A percentile compares a stretch with the other conserved stretches of the same genome.
Conservation (phyloP, 257 asterid genomes). For the Osmanthus fragrans region DNA sequence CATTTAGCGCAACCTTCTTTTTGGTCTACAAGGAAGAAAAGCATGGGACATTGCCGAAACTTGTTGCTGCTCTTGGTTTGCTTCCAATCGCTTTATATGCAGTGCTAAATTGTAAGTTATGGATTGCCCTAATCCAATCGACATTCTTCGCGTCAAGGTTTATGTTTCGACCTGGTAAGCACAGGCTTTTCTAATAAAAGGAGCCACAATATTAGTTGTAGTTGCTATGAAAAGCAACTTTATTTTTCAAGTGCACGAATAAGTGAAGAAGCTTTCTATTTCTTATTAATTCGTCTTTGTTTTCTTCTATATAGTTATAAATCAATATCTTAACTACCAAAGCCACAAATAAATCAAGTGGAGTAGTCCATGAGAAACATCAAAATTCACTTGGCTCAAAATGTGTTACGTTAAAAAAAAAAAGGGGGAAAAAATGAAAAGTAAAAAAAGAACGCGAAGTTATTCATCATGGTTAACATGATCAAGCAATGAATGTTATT, state of each 20-base stretch:
- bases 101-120: not conserved
- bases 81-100: slow-evolving; percentile 13
- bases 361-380: no score
- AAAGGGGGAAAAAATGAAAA: no score
- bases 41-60: not conserved
- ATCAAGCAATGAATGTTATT: no score
- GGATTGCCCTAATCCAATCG: not conserved
- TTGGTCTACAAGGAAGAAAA: slow-evolving; percentile 9
- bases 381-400: not conserved
- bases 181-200: not conserved
- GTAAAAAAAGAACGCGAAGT: no score
- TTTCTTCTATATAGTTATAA: slow-evolving; percentile 4
- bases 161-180: not conserved
- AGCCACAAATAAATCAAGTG: no score
- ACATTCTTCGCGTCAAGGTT: not conserved
- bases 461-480: no score
- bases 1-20: slow-evolving; percentile 19
- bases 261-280: not conserved
- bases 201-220: not conserved
- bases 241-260: not conserved
- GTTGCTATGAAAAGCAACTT: no score
- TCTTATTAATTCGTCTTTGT: not conserved
- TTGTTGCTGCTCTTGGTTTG: slow-evolving; percentile 1
- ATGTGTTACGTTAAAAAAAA: no score
- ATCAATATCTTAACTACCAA: no score